phyloP scores from a whole-genome alignment of 179 eudicot species.

The Patellifolia procumbens region DNA sequence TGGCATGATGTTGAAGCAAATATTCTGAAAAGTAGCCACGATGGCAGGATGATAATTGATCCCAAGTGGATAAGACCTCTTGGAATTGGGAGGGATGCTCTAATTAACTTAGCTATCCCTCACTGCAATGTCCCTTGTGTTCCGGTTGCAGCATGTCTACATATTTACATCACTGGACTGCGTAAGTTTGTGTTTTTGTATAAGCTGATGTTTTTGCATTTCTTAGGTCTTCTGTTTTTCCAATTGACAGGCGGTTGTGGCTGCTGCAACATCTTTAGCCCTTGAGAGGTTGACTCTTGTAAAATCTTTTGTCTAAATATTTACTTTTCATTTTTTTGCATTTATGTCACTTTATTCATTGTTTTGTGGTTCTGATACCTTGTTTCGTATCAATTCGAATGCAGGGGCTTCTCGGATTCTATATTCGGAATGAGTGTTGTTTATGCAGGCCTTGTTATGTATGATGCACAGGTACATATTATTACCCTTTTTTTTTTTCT shows the following conservation, averaged over 20 bases:
- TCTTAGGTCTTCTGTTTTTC: slow-evolving; percentile 33
- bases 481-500: background rate
- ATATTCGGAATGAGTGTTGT: slow-evolving; percentile 79
- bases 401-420: slow-evolving; percentile 92
- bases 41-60: too few species aligned
- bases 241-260: slow-evolving; percentile 71
- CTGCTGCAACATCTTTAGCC: slow-evolving; percentile 72
- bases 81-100: too few species aligned
- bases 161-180: background rate
- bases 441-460: slow-evolving; percentile 83
- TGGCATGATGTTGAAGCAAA: background rate
- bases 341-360: slow-evolving; percentile 17
- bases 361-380: background rate
- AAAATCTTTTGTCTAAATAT: background rate
- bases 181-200: background rate
- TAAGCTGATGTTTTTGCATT: slow-evolving; percentile 35
- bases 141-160: background rate
- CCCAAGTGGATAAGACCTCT: too few species aligned
- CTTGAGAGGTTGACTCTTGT: slow-evolving; percentile 63
- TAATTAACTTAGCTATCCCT: too few species aligned
- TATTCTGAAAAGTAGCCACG: too few species aligned
- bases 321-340: background rate
- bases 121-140: background rate
- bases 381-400: slow-evolving; percentile 18
- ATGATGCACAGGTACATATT: slow-evolving; percentile 84